Conservation (phyloP, 352 stramenopile species). For the Pythium scleroteichum region DNA sequence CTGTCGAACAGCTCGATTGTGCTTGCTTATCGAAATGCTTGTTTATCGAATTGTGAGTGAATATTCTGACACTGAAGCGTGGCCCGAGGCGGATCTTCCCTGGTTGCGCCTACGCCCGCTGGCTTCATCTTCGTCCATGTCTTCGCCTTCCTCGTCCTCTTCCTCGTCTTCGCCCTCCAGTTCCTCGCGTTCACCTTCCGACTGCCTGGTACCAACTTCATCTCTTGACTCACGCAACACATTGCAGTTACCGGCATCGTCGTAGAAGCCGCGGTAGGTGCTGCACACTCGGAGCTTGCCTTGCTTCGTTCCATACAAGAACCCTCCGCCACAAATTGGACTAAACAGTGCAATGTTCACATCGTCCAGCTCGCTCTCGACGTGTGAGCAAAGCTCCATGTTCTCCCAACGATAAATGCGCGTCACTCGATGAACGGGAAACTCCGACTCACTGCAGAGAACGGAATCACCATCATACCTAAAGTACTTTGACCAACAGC, state of each 20-base stretch:
- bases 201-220: conserved; percentile 9
- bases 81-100: background rate
- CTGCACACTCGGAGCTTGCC: conserved; percentile 91
- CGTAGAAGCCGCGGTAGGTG: conserved; percentile 71
- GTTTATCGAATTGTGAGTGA: conserved; percentile 1
- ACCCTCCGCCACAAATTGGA: conserved; percentile 94
- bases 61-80: conserved; percentile 4
- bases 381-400: conserved; percentile 84
- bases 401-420: conserved; percentile 89
- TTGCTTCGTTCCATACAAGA: conserved; percentile 98
- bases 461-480: too few relatives aligned
- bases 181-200: conserved; percentile 18
- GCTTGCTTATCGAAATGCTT: background rate
- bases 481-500: too few relatives aligned
- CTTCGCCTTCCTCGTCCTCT: conserved; percentile 20
- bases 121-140: conserved; percentile 24
- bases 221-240: conserved; percentile 47
- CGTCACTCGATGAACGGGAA: conserved; percentile 82
- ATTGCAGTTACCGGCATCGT: conserved; percentile 84
- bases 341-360: conserved; percentile 99
- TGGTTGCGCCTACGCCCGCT: background rate
- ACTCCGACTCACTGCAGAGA: conserved; percentile 68
- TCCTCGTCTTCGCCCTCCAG: conserved; percentile 13
- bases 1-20: background rate
- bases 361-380: conserved; percentile 93